phyloP scores from a whole-genome alignment of 257 asterid species.

The Nicotiana obtusifolia region DNA sequence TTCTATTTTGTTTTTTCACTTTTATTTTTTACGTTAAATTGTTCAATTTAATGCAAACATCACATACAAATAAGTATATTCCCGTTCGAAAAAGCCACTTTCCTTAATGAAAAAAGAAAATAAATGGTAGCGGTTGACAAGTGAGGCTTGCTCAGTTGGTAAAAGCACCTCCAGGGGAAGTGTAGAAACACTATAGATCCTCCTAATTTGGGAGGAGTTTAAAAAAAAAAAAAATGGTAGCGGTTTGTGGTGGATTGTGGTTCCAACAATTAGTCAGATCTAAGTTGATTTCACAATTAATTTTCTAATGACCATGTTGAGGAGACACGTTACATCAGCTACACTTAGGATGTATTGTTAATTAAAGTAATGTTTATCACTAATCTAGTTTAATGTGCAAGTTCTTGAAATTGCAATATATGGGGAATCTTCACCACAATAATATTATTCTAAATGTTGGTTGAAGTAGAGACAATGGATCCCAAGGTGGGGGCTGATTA shows the following conservation, averaged over 20 bases:
- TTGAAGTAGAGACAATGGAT: slow-evolving; percentile 65
- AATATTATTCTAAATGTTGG: slow-evolving; percentile 76
- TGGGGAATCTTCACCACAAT: slow-evolving; percentile 61
- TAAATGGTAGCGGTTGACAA: too few species aligned
- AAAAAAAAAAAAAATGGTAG: neutral
- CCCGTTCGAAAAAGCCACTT: neutral
- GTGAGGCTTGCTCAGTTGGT: too few species aligned
- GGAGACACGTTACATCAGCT: slow-evolving; percentile 39
- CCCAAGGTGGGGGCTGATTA: slow-evolving; percentile 64
- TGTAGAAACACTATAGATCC: too few species aligned
- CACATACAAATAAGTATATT: neutral
- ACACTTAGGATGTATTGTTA: slow-evolving; percentile 18
- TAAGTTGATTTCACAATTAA: neutral
- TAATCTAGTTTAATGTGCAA: slow-evolving; percentile 9
- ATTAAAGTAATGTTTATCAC: slow-evolving; percentile 1
- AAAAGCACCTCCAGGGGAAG: too few species aligned
- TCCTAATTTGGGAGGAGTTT: too few species aligned
- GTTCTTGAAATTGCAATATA: slow-evolving; percentile 36
- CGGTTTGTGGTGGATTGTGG: neutral
- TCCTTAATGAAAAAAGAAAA: neutral
- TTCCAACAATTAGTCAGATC: slow-evolving; percentile 33
- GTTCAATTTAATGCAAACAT: neutral
- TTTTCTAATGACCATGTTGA: slow-evolving; percentile 15
- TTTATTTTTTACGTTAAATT: neutral
- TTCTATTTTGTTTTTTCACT: too few species aligned